Base-by-base conservation (phyloP, 2,329 filamentous ascomycete genomes). In the Nannizziopsis arthrosporioides region DNA sequence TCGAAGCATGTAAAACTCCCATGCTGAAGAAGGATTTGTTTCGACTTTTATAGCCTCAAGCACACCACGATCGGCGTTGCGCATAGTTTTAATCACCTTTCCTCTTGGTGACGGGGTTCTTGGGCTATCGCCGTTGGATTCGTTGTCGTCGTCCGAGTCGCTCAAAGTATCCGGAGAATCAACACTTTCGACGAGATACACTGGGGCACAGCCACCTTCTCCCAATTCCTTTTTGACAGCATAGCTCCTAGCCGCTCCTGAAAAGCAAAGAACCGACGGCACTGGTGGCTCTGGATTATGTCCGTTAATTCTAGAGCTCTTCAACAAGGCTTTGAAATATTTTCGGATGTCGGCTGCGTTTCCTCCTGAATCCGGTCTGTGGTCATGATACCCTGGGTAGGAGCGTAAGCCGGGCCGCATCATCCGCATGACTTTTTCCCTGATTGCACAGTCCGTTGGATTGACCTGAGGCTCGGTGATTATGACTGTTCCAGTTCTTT, bases 1-100 rank as follows among this genome's bases (percentile, higher is more conserved):
- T 1, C 86, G 82, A 71, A 96, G 87, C 66, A 98, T 93, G 67
- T 94, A 85, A 61, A 96, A 98, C 62, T 98, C 92, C 92, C 92
- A 98, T 0, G 85, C 75, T 3, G 81, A 84, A 0, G 90, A 85
- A 0, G 89, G 87, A 30, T 84, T 64, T 10, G 63, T 78, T 68
- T 98, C 92, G 80, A 94, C 89, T 67, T 98, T 98, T 57, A 98
- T 74, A 1, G 92, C 92, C 65, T 95, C 88, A 3, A 92, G 73
- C 1, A 71, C 70, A 37, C 84, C 79, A 35, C 70, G 68, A 1
- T 64, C 44, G 11, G 51, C 47, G 12, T 58, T 55, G 30, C 50
- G 54, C 19, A 46, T 18, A 17, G 46, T n/a, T 30, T 59, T 57
- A 19, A 46, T 30, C 10, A 37, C 42, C 18, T 44, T 49, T 31